Conservation (phyloP, 2,329 filamentous ascomycete species). For the Aplosporella prunicola region DNA sequence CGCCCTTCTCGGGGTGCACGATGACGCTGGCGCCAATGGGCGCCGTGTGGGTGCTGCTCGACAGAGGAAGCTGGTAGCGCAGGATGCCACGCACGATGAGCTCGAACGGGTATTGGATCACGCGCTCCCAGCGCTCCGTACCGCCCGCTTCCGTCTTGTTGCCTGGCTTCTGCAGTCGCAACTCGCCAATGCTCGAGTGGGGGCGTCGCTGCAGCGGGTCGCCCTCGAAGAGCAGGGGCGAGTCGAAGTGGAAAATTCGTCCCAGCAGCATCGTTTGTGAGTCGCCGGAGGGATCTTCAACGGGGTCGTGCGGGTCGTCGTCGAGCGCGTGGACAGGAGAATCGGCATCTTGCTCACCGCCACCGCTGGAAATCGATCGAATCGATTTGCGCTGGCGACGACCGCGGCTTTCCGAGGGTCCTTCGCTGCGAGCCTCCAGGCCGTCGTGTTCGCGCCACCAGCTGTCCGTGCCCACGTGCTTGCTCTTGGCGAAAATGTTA, state of each 20-base stretch:
- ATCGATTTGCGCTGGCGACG: not conserved
- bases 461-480: constrained; percentile 60
- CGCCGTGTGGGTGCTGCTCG: constrained; percentile 44
- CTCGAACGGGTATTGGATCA: constrained; percentile 86
- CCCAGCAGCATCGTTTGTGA: constrained; percentile 86
- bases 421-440: constrained; percentile 4
- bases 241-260: constrained; percentile 77
- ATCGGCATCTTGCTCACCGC: not conserved
- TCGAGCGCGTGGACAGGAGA: constrained; percentile 20
- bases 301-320: constrained; percentile 53
- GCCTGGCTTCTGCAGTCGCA: constrained; percentile 72
- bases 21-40: constrained; percentile 33
- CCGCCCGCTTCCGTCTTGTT: constrained; percentile 80
- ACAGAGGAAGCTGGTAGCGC: constrained; percentile 63
- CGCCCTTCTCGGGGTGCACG: constrained; percentile 11
- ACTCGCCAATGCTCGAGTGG: constrained; percentile 68
- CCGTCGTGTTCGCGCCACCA: constrained; percentile 32
- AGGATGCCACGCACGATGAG: constrained; percentile 85
- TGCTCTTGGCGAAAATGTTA: constrained; percentile 90
- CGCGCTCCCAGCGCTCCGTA: constrained; percentile 77
- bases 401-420: not conserved
- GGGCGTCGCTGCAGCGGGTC: constrained; percentile 70
- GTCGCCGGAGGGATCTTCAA: constrained; percentile 52
- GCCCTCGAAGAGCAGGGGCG: constrained; percentile 77
- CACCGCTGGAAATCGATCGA: too few relatives aligned